These are phyloP conservation scores for Margaritispora aquatica DNA, from an alignment of 495 filamentous ascomycete species.

Conservation along the genomic window DNA sequence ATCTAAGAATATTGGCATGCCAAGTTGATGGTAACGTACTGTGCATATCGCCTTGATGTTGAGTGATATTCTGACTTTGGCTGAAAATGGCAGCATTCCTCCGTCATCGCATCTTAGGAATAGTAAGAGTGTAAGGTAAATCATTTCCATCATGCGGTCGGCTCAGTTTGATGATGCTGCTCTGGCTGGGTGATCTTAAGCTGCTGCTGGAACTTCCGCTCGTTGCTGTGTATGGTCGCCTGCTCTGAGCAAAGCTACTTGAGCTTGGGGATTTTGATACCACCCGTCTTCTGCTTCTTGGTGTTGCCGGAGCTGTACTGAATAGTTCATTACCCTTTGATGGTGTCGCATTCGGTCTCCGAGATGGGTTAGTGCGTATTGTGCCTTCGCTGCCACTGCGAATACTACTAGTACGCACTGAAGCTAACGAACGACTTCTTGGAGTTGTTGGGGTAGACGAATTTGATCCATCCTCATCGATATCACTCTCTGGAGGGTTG, in stretches of 20 bases:
- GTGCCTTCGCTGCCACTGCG: constrained; percentile 25
- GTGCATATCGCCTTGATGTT: no score
- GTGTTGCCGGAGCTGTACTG: constrained; percentile 47
- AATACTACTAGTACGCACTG: constrained; percentile 10
- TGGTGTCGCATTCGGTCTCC: constrained; percentile 28
- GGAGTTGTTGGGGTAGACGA: constrained; percentile 28
- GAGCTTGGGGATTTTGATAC: constrained; percentile 30
- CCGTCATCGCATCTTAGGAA: constrained; percentile 2
- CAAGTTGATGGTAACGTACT: no score
- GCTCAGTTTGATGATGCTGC: constrained; percentile 21
- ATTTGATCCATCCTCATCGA: constrained; percentile 41
- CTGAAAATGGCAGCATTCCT: no score
- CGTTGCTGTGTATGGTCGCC: constrained; percentile 31
- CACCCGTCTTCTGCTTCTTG: constrained; percentile 32
- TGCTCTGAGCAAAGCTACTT: constrained; percentile 38
- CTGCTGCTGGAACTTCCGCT: constrained; percentile 32
- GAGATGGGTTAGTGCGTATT: constrained; percentile 23
- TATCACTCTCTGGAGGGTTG: constrained; percentile 34
- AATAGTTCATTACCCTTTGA: constrained; percentile 32
- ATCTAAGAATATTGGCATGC: no score
- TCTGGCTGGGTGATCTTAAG: constrained; percentile 27
- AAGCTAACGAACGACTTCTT: constrained; percentile 24
- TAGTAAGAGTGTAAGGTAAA: constrained; percentile 20
- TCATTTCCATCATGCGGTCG: constrained; percentile 11
- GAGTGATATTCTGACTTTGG: no score